Conservation (phyloP, 257 asterid genomes). For the Cruciata laevipes region DNA sequence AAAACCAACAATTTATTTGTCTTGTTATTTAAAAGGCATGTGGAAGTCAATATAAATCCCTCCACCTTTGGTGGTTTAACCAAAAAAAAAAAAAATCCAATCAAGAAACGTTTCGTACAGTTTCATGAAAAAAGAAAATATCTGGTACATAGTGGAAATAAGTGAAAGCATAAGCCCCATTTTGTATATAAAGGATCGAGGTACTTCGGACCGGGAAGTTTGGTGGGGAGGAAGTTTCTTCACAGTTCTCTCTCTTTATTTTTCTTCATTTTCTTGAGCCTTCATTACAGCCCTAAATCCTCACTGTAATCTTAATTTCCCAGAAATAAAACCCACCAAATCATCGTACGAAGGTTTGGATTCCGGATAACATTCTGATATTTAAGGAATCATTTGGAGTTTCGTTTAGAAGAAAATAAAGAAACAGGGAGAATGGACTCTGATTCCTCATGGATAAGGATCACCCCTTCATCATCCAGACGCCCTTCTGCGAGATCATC, state of each 20-base stretch:
- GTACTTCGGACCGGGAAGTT: conserved; percentile 18
- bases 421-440: conserved; percentile 45
- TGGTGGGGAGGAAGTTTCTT: conserved; percentile 32
- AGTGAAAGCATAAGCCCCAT: conserved; percentile 8
- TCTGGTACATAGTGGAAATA: neutral
- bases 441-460: conserved; percentile 68
- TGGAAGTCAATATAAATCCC: no score
- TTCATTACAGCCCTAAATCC: conserved; percentile 19
- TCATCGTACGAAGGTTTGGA: neutral
- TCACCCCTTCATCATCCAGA: conserved; percentile 37
- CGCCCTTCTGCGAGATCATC: conserved; percentile 63
- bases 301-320: neutral
- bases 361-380: neutral
- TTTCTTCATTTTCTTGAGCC: conserved; percentile 33
- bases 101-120: no score
- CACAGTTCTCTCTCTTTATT: neutral
- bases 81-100: no score
- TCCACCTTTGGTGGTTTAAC: no score
- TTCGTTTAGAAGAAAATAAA: neutral
- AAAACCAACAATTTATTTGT: no score
- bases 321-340: neutral
- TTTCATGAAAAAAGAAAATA: neutral
- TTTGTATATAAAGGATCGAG: conserved; percentile 11
- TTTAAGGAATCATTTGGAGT: conserved; percentile 7
- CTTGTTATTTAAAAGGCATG: no score